Conservation (phyloP, 1,284 basidiomycete species). For the Ceratobasidium sp. region DNA sequence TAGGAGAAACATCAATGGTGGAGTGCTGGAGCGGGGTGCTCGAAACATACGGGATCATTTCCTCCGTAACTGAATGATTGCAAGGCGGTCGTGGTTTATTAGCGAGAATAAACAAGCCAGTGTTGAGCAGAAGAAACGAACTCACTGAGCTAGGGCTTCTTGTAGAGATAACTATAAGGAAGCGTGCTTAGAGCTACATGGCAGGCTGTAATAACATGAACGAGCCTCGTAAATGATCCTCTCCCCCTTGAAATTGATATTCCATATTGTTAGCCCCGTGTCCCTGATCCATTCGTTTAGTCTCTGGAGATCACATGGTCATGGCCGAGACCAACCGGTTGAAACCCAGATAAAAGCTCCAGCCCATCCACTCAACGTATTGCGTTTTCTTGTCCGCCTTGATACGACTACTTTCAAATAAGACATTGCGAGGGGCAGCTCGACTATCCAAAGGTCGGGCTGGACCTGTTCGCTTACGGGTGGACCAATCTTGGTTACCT, state of each 20-base stretch:
- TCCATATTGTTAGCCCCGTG: conserved; percentile 70
- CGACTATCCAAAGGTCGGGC: conserved; percentile 70
- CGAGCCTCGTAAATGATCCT: conserved; percentile 73
- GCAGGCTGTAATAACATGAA: not conserved
- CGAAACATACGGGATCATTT: conserved; percentile 64
- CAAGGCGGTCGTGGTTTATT: not conserved
- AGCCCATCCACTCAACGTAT: conserved; percentile 76
- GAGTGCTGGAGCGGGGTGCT: not conserved
- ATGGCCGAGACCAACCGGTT: conserved; percentile 70
- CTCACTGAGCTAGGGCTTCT: conserved; percentile 52
- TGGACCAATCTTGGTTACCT: conserved; percentile 62
- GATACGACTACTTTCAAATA: conserved; percentile 71
- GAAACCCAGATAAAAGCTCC: conserved; percentile 73
- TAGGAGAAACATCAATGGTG: not conserved
- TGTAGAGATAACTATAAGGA: conserved; percentile 60
- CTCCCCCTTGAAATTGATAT: conserved; percentile 72
- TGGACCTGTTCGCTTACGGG: conserved; percentile 60
- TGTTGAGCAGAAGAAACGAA: not conserved
- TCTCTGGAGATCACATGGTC: conserved; percentile 54
- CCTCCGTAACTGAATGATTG: conserved; percentile 61
- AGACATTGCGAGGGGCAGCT: conserved; percentile 71
- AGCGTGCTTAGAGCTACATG: not conserved
- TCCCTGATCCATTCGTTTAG: conserved; percentile 46
- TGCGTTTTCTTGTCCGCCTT: conserved; percentile 66
- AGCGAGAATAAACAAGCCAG: no score